Evolutionary conservation across 2,329 filamentous ascomycete species (phyloP).

Genomic region (Aspergillus sp.): DNA sequence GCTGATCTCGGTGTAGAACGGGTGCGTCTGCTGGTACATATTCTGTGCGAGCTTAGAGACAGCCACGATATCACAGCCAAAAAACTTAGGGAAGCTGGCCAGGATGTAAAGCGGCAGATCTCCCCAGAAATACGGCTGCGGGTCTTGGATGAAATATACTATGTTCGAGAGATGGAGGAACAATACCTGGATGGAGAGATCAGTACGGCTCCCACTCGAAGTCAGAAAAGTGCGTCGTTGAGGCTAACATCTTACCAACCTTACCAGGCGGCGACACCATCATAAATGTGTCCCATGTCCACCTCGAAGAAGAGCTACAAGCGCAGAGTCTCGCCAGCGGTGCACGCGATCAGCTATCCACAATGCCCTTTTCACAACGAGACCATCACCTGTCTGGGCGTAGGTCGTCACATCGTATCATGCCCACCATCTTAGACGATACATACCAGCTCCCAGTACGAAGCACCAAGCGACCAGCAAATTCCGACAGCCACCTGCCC

Average conservation of each 20-base stretch:
- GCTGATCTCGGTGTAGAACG: slow-evolving; percentile 35
- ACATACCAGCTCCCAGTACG: background rate
- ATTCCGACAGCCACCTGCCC: slow-evolving; percentile 17
- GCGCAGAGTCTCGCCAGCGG: slow-evolving; percentile 9
- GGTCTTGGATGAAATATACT: slow-evolving; percentile 48
- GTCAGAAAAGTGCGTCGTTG: background rate
- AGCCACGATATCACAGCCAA: slow-evolving; percentile 43
- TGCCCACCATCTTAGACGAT: slow-evolving; percentile 3
- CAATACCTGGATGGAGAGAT: slow-evolving; percentile 42
- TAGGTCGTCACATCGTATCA: slow-evolving; percentile 11
- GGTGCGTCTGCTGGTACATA: slow-evolving; percentile 45
- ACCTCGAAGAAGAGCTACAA: slow-evolving; percentile 29
- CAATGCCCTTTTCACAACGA: slow-evolving; percentile 10
- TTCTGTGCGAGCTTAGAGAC: slow-evolving; percentile 43
- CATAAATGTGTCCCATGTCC: slow-evolving; percentile 36
- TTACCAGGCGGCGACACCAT: slow-evolving; percentile 32
- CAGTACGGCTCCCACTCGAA: slow-evolving; percentile 30
- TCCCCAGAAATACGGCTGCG: slow-evolving; percentile 38
- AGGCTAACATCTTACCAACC: slow-evolving; percentile 10
- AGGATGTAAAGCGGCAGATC: slow-evolving; percentile 45
- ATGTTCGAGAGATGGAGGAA: slow-evolving; percentile 45
- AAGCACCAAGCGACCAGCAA: slow-evolving; percentile 15
- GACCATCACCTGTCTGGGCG: slow-evolving; percentile 7
- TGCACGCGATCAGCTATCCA: slow-evolving; percentile 9
- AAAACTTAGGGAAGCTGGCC: slow-evolving; percentile 45